phyloP scores from a whole-genome alignment of 768 basidiomycete species.

The Podaxis carcinomalis region DNA sequence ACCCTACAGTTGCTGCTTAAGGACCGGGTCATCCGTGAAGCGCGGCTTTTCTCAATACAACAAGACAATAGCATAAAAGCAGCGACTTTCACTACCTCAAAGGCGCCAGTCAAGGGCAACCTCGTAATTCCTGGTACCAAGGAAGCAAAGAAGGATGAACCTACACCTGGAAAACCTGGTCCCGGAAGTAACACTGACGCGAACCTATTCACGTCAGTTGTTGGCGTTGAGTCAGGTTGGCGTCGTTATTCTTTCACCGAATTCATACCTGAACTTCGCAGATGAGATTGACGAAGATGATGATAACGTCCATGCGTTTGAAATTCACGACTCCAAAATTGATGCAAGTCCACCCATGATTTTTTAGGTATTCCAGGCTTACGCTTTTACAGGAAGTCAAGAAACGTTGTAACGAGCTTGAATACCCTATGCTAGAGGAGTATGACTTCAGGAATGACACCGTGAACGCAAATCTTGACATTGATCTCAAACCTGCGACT shows the following conservation, averaged over 20 bases:
- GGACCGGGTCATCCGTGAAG: conserved; percentile 81
- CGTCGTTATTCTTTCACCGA: conserved; percentile 1
- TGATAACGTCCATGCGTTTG: conserved; percentile 94
- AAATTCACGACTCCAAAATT: conserved; percentile 91
- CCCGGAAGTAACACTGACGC: conserved; percentile 43
- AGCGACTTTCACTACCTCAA: conserved; percentile 72
- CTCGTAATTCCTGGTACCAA: conserved; percentile 87
- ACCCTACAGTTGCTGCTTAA: conserved; percentile 85
- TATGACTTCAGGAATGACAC: conserved; percentile 99
- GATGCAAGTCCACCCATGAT: conserved; percentile 53
- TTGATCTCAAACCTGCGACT: conserved; percentile 96
- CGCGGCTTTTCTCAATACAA: conserved; percentile 67
- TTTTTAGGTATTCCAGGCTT: neutral
- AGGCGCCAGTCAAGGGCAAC: conserved; percentile 79
- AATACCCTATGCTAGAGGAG: conserved; percentile 98
- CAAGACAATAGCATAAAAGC: conserved; percentile 75
- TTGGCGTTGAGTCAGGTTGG: conserved; percentile 86
- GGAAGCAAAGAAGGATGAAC: conserved; percentile 63
- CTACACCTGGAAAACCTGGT: conserved; percentile 23
- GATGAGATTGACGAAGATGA: conserved; percentile 98
- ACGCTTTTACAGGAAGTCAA: conserved; percentile 72
- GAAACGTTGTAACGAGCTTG: conserved; percentile 92
- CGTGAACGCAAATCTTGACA: conserved; percentile 93
- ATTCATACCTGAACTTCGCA: conserved; percentile 23
- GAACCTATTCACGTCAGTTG: conserved; percentile 92